phyloP scores from a whole-genome alignment of 83 land plant species.

The Thuja plicata region DNA sequence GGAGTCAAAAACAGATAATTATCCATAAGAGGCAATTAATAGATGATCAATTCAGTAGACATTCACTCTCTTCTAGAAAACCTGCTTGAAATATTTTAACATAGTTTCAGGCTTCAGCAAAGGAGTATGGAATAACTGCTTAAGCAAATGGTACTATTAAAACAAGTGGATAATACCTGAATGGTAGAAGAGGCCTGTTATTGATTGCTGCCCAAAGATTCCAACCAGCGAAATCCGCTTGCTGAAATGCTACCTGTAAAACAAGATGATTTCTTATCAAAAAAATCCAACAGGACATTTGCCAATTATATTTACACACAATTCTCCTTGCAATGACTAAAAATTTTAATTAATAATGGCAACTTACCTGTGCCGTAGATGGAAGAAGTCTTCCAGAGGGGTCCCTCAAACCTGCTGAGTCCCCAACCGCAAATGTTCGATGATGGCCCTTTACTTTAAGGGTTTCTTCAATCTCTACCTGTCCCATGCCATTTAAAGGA shows the following conservation, averaged over 20 bases:
- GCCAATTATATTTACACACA: neutral
- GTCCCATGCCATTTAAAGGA: slow-evolving; percentile 87
- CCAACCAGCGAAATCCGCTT: slow-evolving; percentile 99
- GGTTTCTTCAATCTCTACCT: slow-evolving; percentile 91
- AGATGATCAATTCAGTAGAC: neutral
- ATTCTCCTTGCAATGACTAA: neutral
- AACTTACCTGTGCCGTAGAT: slow-evolving; percentile 84
- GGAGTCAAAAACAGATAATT: neutral
- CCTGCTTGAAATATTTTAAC: neutral
- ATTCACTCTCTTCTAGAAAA: neutral
- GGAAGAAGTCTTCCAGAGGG: slow-evolving; percentile 76
- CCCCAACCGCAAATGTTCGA: slow-evolving; percentile 94
- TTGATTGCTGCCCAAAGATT: slow-evolving; percentile 99
- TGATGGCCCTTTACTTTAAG: slow-evolving; percentile 90
- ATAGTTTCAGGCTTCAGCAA: neutral
- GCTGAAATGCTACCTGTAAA: slow-evolving; percentile 94
- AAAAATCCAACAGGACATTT: neutral
- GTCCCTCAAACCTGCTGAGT: slow-evolving; percentile 82
- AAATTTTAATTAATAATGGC: too few relatives aligned
- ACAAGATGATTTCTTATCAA: neutral
- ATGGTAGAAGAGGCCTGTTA: slow-evolving; percentile 84
- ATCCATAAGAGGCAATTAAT: neutral
- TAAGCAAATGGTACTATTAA: neutral
- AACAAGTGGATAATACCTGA: slow-evolving; percentile 50
- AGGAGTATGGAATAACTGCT: neutral